phyloP scores from a whole-genome alignment of 208 protist genomes.

The Crithidia acanthocephali region DNA sequence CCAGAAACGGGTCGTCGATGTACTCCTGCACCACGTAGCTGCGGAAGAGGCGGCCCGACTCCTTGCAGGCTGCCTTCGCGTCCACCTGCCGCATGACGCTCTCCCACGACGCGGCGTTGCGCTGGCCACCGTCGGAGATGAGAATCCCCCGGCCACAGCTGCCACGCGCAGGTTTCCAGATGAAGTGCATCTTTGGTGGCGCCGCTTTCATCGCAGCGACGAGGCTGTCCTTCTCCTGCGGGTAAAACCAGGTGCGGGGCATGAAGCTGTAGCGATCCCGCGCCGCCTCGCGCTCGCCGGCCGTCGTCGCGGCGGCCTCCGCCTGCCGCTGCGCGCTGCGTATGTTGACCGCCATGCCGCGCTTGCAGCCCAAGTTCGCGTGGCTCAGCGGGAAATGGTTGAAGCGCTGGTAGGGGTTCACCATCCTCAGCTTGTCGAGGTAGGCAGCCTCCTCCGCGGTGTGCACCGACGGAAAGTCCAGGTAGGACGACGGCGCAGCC shows the following conservation, averaged over 20 bases:
- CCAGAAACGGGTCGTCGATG: conserved; percentile 91
- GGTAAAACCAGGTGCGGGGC: conserved; percentile 86
- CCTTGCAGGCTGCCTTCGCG: conserved; percentile 25
- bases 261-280: conserved; percentile 56
- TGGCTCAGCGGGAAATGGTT: conserved; percentile 92
- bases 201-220: conserved; percentile 44
- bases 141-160: conserved; percentile 92
- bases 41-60: conserved; percentile 33
- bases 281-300: conserved; percentile 8
- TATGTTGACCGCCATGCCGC: conserved; percentile 73
- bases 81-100: conserved; percentile 65
- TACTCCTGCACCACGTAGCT: conserved; percentile 95
- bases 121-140: conserved; percentile 56
- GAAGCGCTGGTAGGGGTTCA: conserved; percentile 56
- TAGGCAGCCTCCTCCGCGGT: conserved; percentile 24
- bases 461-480: conserved; percentile 7
- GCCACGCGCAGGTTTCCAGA: conserved; percentile 91
- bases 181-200: conserved; percentile 51
- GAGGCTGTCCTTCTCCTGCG: conserved; percentile 64
- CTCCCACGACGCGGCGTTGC: conserved; percentile 52
- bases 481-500: conserved; percentile 11
- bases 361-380: conserved; percentile 84
- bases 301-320: conserved; percentile 3
- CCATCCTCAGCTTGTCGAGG: conserved; percentile 19
- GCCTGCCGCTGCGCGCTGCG: conserved; percentile 18